These are phyloP conservation scores for Aspergillus eucalypticola DNA, from an alignment of 2,329 filamentous ascomycete species.

Conservation along the genomic window DNA sequence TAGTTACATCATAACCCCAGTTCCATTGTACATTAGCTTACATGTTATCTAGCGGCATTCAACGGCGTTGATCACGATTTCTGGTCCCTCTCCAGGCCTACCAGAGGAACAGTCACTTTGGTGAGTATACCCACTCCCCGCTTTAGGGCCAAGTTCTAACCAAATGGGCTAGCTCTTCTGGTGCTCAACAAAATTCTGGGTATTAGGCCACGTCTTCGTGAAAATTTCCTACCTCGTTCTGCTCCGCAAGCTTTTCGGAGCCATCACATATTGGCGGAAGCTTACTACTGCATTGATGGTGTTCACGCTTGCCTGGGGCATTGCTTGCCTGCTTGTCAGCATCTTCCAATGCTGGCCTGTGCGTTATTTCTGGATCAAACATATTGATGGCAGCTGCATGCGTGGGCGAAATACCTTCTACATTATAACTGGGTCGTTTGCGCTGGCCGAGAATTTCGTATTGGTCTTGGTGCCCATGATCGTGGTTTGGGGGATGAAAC, in stretches of 20 bases:
- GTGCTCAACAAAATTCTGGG: conserved; percentile 11
- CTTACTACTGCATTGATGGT: conserved; percentile 3
- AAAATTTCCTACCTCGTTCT: conserved; percentile 12
- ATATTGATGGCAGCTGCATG: conserved; percentile 5
- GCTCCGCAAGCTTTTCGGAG: conserved; percentile 1
- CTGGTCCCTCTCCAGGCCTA: background rate
- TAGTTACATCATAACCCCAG: background rate
- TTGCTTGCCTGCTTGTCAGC: conserved; percentile 1
- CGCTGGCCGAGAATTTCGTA: conserved; percentile 7
- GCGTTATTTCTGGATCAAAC: conserved; percentile 2
- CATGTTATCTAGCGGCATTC: conserved; percentile 1
- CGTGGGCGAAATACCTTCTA: background rate
- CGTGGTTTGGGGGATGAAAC: conserved; percentile 6
- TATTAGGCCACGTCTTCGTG: conserved; percentile 2
- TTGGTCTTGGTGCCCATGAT: conserved; percentile 8
- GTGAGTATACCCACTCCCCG: background rate
- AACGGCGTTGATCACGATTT: conserved; percentile 9
- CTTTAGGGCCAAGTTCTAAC: background rate
- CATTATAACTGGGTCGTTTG: background rate
- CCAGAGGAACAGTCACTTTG: background rate
- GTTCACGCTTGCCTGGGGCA: conserved; percentile 11
- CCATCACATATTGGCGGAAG: background rate
- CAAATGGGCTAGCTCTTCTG: conserved; percentile 2
- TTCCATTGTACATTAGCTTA: background rate
- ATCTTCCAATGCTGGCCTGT: conserved; percentile 10